phyloP scores from a whole-genome alignment of 139 green algal genomes.

The Zygnema cylindricum region DNA sequence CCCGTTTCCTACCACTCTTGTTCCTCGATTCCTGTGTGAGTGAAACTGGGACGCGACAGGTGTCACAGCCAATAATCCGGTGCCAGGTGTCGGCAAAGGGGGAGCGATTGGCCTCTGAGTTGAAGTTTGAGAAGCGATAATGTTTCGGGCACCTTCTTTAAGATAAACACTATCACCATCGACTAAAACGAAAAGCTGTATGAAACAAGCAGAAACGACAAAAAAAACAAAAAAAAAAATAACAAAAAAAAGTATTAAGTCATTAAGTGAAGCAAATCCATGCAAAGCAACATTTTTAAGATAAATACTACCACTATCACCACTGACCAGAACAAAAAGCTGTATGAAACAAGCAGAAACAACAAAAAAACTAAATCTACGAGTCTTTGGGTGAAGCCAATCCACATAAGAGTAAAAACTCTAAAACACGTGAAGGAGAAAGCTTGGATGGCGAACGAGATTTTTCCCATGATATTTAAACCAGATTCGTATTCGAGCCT shows the following conservation, averaged over 20 bases:
- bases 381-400: too few relatives aligned
- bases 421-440: too few relatives aligned
- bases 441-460: too few relatives aligned
- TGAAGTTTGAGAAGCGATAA: neutral
- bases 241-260: too few relatives aligned
- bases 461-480: too few relatives aligned
- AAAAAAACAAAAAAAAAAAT: too few relatives aligned
- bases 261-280: too few relatives aligned
- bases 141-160: conserved; percentile 15
- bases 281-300: conserved; percentile 1
- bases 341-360: conserved; percentile 3
- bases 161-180: conserved; percentile 11
- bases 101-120: neutral
- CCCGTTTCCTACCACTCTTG: neutral
- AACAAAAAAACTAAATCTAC: too few relatives aligned
- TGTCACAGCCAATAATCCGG: neutral
- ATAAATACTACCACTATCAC: neutral
- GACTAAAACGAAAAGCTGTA: conserved; percentile 10
- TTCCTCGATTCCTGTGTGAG: neutral
- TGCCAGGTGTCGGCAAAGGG: neutral
- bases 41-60: neutral
- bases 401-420: too few relatives aligned
- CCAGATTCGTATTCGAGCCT: too few relatives aligned
- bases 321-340: conserved; percentile 7
- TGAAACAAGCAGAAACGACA: neutral